These are phyloP conservation scores for Pistacia vera DNA, from an alignment of 345 rosid species.

Conservation along the genomic window DNA sequence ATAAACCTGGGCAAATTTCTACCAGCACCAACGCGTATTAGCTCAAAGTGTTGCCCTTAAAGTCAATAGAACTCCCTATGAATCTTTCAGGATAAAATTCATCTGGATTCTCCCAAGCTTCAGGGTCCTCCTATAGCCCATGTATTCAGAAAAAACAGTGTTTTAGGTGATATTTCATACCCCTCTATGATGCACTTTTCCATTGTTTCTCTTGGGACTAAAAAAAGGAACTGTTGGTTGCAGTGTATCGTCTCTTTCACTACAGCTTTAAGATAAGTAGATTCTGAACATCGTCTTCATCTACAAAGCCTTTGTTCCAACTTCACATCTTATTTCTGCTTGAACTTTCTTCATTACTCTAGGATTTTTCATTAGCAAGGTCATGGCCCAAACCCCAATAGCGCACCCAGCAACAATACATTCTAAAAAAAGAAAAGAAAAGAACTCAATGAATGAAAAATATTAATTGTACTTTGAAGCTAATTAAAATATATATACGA, in stretches of 20 bases:
- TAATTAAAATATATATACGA: neutral
- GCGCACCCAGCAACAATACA: slow-evolving; percentile 36
- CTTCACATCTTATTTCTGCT: slow-evolving; percentile 24
- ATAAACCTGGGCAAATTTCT: slow-evolving; percentile 33
- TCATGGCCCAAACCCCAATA: slow-evolving; percentile 40
- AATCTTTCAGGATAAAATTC: slow-evolving; percentile 12
- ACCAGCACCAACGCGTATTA: slow-evolving; percentile 33
- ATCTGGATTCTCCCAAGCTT: neutral
- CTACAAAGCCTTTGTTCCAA: slow-evolving; percentile 29
- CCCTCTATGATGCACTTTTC: neutral
- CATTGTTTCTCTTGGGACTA: neutral
- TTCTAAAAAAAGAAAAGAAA: slow-evolving; percentile 11
- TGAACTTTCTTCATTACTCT: slow-evolving; percentile 36
- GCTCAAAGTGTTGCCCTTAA: slow-evolving; percentile 26
- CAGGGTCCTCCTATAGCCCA: slow-evolving; percentile 40
- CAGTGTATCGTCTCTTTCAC: slow-evolving; percentile 42
- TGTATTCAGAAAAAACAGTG: neutral
- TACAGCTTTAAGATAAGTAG: slow-evolving; percentile 40
- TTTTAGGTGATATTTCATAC: slow-evolving; percentile 1
- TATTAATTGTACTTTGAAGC: no score
- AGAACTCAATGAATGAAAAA: neutral
- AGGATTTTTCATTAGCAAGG: slow-evolving; percentile 34
- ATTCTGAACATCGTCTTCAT: slow-evolving; percentile 33
- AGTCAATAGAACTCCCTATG: slow-evolving; percentile 5
- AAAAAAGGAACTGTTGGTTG: slow-evolving; percentile 21